These are phyloP conservation scores for Tieghemostelium lacteum DNA, from an alignment of 78 protist genomes.

Conservation along the genomic window DNA sequence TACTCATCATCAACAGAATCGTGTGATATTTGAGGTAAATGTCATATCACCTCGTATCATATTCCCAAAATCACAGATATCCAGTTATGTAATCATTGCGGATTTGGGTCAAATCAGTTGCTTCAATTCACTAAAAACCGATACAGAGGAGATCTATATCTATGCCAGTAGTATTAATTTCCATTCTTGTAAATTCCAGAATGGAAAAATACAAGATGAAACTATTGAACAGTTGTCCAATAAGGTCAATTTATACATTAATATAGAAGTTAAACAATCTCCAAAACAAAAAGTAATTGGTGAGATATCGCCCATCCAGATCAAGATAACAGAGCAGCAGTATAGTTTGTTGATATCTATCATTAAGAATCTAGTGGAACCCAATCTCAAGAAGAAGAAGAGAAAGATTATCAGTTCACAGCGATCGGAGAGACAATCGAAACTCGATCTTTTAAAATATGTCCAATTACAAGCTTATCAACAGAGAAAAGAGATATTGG, in stretches of 20 bases:
- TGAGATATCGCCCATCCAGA: conserved; percentile 29
- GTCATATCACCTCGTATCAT: conserved; percentile 63
- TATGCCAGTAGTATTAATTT: conserved; percentile 59
- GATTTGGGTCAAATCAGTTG: conserved; percentile 61
- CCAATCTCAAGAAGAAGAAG: conserved; percentile 45
- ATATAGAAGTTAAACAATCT: conserved; percentile 13
- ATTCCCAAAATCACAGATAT: conserved; percentile 37
- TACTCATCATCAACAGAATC: conserved; percentile 23
- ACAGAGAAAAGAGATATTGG: conserved; percentile 17
- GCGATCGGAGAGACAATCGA: conserved; percentile 10
- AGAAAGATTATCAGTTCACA: conserved; percentile 50
- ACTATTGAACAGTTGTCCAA: conserved; percentile 57
- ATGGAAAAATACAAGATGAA: conserved; percentile 4
- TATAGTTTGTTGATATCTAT: conserved; percentile 49
- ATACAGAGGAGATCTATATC: conserved; percentile 42
- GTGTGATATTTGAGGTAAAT: conserved; percentile 46
- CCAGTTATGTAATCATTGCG: conserved; percentile 55
- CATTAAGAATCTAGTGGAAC: conserved; percentile 59
- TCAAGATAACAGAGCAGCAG: conserved; percentile 58
- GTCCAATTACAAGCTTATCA: not conserved
- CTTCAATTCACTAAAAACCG: conserved; percentile 10
- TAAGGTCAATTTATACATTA: conserved; percentile 28
- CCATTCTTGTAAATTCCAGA: conserved; percentile 44
- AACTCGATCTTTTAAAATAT: conserved; percentile 19
- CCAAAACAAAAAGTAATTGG: conserved; percentile 72